Evolutionary conservation across 768 basidiomycete genomes (phyloP).

Genomic region (Mycena maculata): DNA sequence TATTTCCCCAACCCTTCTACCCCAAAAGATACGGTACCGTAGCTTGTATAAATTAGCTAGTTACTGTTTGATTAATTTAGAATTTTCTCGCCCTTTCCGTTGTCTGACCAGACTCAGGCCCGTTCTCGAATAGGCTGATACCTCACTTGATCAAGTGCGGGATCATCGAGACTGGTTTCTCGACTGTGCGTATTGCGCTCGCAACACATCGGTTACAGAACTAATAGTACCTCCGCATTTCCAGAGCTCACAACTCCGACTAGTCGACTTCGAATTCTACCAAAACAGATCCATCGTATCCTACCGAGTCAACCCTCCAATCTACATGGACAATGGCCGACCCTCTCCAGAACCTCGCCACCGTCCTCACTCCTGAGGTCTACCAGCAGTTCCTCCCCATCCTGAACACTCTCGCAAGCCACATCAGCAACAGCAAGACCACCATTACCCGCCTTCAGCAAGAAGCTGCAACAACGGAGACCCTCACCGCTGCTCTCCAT

Average conservation of each 20-base stretch:
- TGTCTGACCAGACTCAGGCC: no score
- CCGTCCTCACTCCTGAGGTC: conserved; percentile 11
- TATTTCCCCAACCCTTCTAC: no score
- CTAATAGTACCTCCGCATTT: neutral
- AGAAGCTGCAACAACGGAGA: neutral
- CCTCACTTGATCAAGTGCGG: no score
- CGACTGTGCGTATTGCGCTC: no score
- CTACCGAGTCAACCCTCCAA: conserved; percentile 2
- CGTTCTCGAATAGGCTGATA: no score
- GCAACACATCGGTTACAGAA: neutral
- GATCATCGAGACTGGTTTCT: no score
- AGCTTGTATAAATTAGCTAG: no score
- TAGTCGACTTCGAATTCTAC: conserved; percentile 7
- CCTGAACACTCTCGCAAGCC: neutral
- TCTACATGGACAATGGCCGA: neutral
- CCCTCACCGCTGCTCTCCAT: neutral
- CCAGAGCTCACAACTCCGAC: neutral
- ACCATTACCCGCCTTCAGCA: neutral
- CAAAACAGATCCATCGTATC: conserved; percentile 2
- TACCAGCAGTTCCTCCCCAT: conserved; percentile 7
- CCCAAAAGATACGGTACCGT: no score
- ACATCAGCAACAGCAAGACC: neutral
- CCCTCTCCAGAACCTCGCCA: neutral
- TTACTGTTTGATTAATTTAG: no score
- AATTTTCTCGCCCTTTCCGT: no score